Conservation (phyloP, 306 rosid genomes). For the Chamaecrista fasciculata region DNA sequence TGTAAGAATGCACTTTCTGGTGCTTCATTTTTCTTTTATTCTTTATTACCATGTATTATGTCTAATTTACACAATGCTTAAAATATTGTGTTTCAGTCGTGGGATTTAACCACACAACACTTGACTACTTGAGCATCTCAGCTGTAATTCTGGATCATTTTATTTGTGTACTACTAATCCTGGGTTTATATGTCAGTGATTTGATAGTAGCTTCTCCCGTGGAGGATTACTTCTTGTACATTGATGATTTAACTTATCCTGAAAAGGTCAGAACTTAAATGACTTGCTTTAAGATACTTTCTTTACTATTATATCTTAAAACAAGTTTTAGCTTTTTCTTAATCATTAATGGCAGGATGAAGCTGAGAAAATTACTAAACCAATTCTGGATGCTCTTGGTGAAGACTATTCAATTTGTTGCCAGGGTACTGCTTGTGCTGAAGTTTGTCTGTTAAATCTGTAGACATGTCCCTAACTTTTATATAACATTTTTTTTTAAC, state of each 20-base stretch:
- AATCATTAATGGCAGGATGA: conserved; percentile 56
- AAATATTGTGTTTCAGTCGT: conserved; percentile 17
- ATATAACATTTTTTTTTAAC: neutral
- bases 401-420: conserved; percentile 83
- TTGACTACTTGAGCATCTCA: conserved; percentile 9
- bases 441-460: conserved; percentile 6
- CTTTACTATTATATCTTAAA: conserved; percentile 20
- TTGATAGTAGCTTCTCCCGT: conserved; percentile 94
- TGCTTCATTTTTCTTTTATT: conserved; percentile 13
- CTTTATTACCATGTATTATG: conserved; percentile 19
- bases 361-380: conserved; percentile 70
- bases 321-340: neutral
- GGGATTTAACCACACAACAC: conserved; percentile 12
- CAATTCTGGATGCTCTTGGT: conserved; percentile 81
- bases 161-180: conserved; percentile 18
- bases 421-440: conserved; percentile 55
- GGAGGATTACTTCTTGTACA: conserved; percentile 87
- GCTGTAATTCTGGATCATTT: neutral
- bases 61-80: conserved; percentile 16
- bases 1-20: conserved; percentile 52
- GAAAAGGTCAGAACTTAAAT: conserved; percentile 57
- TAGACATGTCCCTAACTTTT: conserved; percentile 1
- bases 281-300: neutral
- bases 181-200: conserved; percentile 60
- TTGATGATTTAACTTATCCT: conserved; percentile 63